Base-by-base conservation (phyloP, 2,329 filamentous ascomycete genomes). In the Cryphonectria japonica region DNA sequence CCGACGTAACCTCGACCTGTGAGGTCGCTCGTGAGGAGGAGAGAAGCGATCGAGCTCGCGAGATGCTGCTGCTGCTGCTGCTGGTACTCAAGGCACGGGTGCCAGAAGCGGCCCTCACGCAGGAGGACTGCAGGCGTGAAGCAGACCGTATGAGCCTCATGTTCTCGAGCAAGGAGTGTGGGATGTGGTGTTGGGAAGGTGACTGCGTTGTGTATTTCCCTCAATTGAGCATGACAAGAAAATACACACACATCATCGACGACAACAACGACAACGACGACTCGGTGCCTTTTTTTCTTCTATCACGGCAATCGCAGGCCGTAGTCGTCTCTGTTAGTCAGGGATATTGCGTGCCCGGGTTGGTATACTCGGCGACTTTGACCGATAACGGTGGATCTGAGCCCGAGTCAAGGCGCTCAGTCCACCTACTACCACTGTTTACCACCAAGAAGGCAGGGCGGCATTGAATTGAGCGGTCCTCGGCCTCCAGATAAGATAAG, bases 91-190 rank as follows among this genome's bases (percentile, higher is more conserved):
- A 34, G 63, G 60, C n/a, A 41, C 39, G 37, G 34, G 65, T 37
- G 54, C 50, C 52, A 34, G 50, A 41, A 11, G 34, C 37, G 26
- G 34, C 50, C 60, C 68, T 34, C n/a, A 66, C 65, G 60, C 71
- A 43, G 46, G 59, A 43, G 61, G 59, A 61, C 32, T 70, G 68
- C 34, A 66, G 71, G 50, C 59, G 39, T n/a, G 66, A 19, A n/a
- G 63, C 43, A 61, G 65, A 54, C 41, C 61, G 41, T 62, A 62
- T 66, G 54, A 69, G 62, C 61, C 67, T 72, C 71, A 72, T 72
- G 16, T 16, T 68, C 34, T 16, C 65, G 65, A 32, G 43, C 8
- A 34, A 8, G 26, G 22, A n/a, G 22, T 22, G 39, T 63, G 37
- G 7, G 37, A n/a, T 37, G 34, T n/a, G 16, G 37, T 22, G n/a